These are phyloP conservation scores for Pythium biforme DNA, from an alignment of 352 stramenopile species.

Conservation along the genomic window DNA sequence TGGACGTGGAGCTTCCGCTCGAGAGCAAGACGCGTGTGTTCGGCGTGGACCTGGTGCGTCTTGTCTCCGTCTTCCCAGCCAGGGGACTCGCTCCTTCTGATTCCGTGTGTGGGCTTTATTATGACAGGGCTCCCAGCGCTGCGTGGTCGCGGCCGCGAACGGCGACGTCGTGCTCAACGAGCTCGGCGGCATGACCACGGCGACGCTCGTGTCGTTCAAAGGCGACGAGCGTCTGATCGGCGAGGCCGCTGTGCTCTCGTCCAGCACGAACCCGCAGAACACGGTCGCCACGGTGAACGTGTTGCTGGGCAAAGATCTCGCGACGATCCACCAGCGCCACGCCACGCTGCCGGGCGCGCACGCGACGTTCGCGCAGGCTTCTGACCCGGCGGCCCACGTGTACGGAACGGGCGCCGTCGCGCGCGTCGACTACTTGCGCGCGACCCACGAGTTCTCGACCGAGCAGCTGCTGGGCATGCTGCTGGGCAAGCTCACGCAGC, in stretches of 20 bases:
- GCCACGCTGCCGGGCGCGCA: slow-evolving; percentile 48
- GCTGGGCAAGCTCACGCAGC: slow-evolving; percentile 65
- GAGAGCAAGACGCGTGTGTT: slow-evolving; percentile 42
- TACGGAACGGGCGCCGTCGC: slow-evolving; percentile 33
- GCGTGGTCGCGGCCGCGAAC: slow-evolving; percentile 60
- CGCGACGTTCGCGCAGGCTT: slow-evolving; percentile 37
- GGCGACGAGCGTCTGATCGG: slow-evolving; percentile 80
- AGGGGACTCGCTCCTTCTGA: not conserved
- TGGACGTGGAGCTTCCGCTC: slow-evolving; percentile 18
- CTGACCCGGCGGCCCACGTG: slow-evolving; percentile 14
- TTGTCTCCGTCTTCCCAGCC: no score
- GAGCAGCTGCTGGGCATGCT: slow-evolving; percentile 81
- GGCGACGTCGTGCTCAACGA: slow-evolving; percentile 89
- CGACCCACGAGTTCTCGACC: slow-evolving; percentile 50
- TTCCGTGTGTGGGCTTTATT: not conserved
- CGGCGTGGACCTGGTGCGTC: slow-evolving; percentile 82
- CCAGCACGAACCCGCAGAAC: slow-evolving; percentile 83
- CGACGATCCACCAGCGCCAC: slow-evolving; percentile 40
- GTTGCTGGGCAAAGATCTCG: slow-evolving; percentile 58
- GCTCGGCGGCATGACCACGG: slow-evolving; percentile 84
- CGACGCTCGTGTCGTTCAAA: slow-evolving; percentile 88
- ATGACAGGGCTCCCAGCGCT: slow-evolving; percentile 68
- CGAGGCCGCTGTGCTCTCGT: slow-evolving; percentile 80
- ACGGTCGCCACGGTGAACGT: slow-evolving; percentile 72
- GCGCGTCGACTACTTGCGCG: slow-evolving; percentile 59